phyloP scores from a whole-genome alignment of 352 stramenopile species.

The Pythium volutum region DNA sequence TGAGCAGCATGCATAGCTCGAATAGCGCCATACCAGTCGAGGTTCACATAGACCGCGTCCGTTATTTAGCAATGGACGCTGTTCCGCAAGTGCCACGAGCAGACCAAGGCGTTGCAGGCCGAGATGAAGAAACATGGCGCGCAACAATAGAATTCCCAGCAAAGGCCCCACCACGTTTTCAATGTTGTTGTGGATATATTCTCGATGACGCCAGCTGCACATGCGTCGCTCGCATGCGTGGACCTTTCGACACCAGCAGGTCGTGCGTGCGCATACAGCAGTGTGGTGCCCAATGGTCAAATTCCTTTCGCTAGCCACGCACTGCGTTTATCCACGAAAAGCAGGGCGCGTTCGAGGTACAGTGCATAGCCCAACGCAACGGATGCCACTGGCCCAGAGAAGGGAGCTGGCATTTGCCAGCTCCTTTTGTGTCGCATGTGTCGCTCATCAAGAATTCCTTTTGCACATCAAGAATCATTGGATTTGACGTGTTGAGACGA shows the following conservation, averaged over 20 bases:
- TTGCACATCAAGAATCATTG: no score
- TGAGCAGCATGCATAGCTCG: constrained; percentile 13
- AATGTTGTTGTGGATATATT: neutral
- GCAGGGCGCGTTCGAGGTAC: no score
- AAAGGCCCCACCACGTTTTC: neutral
- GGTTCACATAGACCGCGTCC: neutral
- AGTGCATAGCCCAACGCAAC: no score
- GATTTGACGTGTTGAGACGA: no score
- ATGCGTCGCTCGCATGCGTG: no score
- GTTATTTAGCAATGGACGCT: constrained; percentile 54
- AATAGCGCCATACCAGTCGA: neutral
- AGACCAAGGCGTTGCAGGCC: constrained; percentile 37
- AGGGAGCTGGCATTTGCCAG: no score
- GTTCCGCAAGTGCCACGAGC: constrained; percentile 77
- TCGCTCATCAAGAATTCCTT: neutral
- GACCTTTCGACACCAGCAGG: no score
- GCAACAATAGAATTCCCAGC: constrained; percentile 3
- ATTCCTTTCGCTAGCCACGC: no score
- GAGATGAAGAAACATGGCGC: constrained; percentile 23
- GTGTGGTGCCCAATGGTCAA: no score
- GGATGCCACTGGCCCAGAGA: no score
- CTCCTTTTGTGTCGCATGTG: neutral
- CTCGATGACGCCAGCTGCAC: no score
- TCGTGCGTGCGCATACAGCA: neutral
- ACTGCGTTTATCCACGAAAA: no score